A percentile compares a stretch with the other conserved stretches of the same genome.
phyloP scores from a whole-genome alignment of 2,329 filamentous ascomycete species.

The Calonectria pseudoturangicola region DNA sequence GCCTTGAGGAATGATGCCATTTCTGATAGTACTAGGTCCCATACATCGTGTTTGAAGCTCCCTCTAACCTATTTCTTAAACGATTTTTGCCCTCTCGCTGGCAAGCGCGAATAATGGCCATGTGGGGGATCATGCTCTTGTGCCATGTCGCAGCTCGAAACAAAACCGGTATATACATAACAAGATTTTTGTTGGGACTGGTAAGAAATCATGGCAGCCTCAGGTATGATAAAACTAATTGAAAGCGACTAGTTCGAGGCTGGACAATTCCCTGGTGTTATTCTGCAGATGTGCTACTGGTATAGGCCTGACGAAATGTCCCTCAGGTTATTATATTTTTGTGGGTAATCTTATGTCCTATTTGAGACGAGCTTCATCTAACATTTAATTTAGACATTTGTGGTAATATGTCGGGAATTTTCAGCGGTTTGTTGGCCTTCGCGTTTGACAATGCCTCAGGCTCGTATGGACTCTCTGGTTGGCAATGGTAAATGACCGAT shows the following conservation, averaged over 20 bases:
- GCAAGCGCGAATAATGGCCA: constrained; percentile 64
- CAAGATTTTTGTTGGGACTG: constrained; percentile 29
- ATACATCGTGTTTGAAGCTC: constrained; percentile 63
- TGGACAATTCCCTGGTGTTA: constrained; percentile 64
- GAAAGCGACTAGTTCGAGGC: constrained; percentile 54
- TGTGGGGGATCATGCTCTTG: constrained; percentile 8
- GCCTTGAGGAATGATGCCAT: background rate
- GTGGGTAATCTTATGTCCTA: background rate
- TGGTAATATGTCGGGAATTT: constrained; percentile 58
- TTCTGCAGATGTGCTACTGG: constrained; percentile 68
- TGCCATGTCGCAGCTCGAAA: constrained; percentile 12
- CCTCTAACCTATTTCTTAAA: constrained; percentile 64
- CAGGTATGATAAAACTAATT: background rate
- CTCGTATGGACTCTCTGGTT: constrained; percentile 56
- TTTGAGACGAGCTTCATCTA: background rate
- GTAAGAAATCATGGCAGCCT: background rate
- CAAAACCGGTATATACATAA: constrained; percentile 14
- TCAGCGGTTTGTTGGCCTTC: constrained; percentile 66
- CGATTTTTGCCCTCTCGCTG: constrained; percentile 62
- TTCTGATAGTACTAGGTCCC: constrained; percentile 54
- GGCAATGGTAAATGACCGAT: constrained; percentile 53
- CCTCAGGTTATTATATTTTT: constrained; percentile 43
- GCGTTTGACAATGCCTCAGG: constrained; percentile 62
- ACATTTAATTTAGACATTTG: background rate
- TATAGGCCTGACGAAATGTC: constrained; percentile 69